Evolutionary conservation across 163 green algal genomes (phyloP), one percentile per base, ranked within the genome.

Genomic region (Chlorella variabilis): DNA sequence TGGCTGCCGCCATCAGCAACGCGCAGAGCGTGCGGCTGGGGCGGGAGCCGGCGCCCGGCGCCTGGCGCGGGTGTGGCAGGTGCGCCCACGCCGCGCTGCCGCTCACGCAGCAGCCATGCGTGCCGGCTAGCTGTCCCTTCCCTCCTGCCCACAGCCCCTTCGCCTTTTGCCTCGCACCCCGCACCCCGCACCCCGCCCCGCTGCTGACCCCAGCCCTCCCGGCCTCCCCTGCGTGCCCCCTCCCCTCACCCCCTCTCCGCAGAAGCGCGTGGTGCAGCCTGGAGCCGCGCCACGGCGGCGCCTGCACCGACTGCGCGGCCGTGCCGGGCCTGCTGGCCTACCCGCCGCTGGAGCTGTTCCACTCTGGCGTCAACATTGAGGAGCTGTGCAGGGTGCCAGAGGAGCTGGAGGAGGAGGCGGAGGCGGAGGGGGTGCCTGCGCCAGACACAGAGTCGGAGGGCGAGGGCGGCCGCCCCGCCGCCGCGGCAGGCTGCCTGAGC

Each of bases 281-380:
- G 20, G 67, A 79, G 41, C 73, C 80, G 42, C 29, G 71, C 33
- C 87, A 90, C 49, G 21, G 68, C 18, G 76, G 82, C 29, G 4
- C 78, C 29, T 91, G 87, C 75, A 85, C 87, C 39, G 73, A 41
- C 29, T 11, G 29, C 20, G 87, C 85, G 23, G 38, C 73, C 11
- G 65, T 89, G 34, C 82, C 87, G 11, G 87, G 80, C 23, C 59
- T 87, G 63, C 45, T 71, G 20, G 85, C 84, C 33, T 90, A 88
- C 73, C 54, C 49, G 4, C 23, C 65, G 23, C 20, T 71, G 48
- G 58, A 89, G 59, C 81, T 87, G 78, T 82, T 82, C 68, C 62
- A 82, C 48, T 82, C 76, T 4, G 76, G 76, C 2, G 76, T 82
- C 31, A 82, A 82, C 48, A 49, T 82, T 18, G 76, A 82, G 62